Conservation (phyloP, 2,329 filamentous ascomycete species). For the Fusarium sp. region DNA sequence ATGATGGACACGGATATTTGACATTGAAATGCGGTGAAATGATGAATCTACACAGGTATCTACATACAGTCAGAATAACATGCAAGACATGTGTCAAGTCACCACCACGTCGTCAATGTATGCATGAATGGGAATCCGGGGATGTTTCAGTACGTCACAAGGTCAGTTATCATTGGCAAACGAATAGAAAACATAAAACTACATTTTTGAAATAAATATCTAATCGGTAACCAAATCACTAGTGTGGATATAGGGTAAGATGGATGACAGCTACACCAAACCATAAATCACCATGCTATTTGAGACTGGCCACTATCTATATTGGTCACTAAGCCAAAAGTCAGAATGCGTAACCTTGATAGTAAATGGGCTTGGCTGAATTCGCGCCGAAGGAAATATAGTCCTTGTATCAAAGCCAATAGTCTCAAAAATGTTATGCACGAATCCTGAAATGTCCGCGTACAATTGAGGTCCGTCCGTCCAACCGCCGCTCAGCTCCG, state of each 20-base stretch:
- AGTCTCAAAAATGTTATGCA: not conserved
- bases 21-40: constrained; percentile 15
- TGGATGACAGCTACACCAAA: not conserved
- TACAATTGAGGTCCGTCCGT: constrained; percentile 10
- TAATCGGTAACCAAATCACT: not conserved
- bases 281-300: not conserved
- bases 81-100: constrained; percentile 20
- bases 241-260: not conserved
- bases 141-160: constrained; percentile 3
- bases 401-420: not conserved
- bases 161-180: not conserved
- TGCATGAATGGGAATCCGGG: not conserved
- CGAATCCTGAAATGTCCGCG: constrained; percentile 1
- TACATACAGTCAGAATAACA: not conserved
- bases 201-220: not conserved
- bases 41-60: not conserved
- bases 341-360: not conserved
- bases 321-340: not conserved
- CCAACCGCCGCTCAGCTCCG: constrained; percentile 23
- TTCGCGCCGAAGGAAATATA: not conserved
- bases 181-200: not conserved
- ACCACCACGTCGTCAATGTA: constrained; percentile 16
- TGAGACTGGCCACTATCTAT: not conserved
- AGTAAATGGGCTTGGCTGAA: not conserved
- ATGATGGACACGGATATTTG: not conserved